Conservation (phyloP, 2,329 filamentous ascomycete species). For the Curvularia hawaiiensis region DNA sequence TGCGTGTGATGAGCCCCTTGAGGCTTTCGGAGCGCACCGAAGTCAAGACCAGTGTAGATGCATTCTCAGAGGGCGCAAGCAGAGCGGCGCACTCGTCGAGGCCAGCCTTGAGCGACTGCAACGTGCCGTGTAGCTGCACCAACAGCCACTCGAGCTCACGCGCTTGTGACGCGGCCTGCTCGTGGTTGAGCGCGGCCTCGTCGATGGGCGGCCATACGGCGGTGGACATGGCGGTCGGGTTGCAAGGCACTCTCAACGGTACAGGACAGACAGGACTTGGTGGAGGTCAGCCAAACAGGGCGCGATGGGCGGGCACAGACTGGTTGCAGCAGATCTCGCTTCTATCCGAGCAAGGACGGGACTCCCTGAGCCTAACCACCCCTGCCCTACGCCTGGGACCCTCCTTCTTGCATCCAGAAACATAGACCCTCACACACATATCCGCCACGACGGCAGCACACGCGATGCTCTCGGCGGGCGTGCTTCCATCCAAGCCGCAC, state of each 20-base stretch:
- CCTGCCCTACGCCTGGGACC: slow-evolving; percentile 7
- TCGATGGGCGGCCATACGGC: slow-evolving; percentile 65
- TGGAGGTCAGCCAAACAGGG: slow-evolving; percentile 2
- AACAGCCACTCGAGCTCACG: slow-evolving; percentile 70
- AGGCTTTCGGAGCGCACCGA: slow-evolving; percentile 86
- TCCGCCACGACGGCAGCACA: neutral
- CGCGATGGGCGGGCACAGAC: slow-evolving; percentile 11
- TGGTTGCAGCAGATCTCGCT: slow-evolving; percentile 19
- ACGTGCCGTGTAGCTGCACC: slow-evolving; percentile 63
- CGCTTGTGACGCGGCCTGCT: slow-evolving; percentile 59
- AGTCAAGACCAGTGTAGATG: slow-evolving; percentile 87
- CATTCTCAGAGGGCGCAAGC: slow-evolving; percentile 81
- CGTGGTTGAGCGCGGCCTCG: slow-evolving; percentile 55
- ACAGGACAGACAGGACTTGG: neutral
- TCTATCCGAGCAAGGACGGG: slow-evolving; percentile 16
- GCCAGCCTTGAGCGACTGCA: slow-evolving; percentile 68
- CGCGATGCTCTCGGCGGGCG: neutral
- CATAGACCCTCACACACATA: neutral
- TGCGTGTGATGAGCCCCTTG: slow-evolving; percentile 89
- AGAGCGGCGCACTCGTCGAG: slow-evolving; percentile 89
- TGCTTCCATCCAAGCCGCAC: slow-evolving; percentile 11
- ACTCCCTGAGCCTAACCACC: slow-evolving; percentile 5
- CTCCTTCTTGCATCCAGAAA: neutral
- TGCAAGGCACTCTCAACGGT: slow-evolving; percentile 1
- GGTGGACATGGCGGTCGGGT: slow-evolving; percentile 58